phyloP scores from a whole-genome alignment of 495 filamentous ascomycete species.

The Aspergillus cavernicola region DNA sequence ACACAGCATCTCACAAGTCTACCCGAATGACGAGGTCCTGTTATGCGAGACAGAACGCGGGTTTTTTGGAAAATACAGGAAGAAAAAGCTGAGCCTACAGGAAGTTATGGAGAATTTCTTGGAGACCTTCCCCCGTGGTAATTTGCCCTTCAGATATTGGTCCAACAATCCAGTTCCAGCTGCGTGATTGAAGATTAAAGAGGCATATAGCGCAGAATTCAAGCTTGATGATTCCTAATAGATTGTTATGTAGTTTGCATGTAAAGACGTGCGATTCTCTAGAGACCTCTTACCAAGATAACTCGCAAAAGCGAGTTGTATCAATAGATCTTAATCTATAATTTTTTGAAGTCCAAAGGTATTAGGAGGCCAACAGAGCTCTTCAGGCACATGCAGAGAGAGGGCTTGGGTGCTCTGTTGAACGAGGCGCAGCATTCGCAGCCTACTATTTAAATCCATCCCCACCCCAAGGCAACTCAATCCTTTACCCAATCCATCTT shows the following conservation, averaged over 20 bases:
- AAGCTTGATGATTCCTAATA: background rate
- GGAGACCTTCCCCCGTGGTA: background rate
- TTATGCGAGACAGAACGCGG: background rate
- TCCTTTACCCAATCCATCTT: no score
- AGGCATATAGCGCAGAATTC: background rate
- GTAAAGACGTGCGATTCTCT: no score
- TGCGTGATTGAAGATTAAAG: background rate
- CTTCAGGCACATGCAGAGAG: no score
- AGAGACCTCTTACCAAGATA: no score
- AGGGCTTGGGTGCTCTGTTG: no score
- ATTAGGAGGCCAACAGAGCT: no score
- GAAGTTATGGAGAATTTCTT: background rate
- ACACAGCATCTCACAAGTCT: background rate
- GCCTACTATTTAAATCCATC: no score
- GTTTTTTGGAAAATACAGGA: background rate
- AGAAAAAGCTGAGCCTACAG: background rate
- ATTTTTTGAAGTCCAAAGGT: no score
- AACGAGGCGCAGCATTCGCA: no score
- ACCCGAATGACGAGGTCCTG: background rate
- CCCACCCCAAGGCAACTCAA: no score
- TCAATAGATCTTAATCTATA: no score
- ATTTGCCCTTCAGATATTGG: background rate
- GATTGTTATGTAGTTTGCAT: background rate
- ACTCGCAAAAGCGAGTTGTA: no score
- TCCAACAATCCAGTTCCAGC: background rate